Base-by-base conservation (phyloP, 1,284 basidiomycete genomes). In the Psilocybe mexicana region DNA sequence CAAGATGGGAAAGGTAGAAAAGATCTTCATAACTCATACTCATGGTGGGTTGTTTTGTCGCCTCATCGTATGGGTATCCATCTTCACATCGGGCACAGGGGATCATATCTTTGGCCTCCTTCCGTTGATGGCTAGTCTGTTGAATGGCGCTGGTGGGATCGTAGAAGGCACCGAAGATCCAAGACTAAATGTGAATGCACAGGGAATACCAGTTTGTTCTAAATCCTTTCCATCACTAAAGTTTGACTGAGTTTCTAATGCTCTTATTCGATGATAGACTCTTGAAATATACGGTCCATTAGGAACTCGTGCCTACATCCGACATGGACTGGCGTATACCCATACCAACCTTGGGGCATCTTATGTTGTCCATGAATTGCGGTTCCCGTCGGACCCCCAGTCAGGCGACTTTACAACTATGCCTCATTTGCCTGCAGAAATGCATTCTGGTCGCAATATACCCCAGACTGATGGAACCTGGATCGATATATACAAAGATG, bases 1-100 rank as follows among this genome's bases (percentile, higher is more conserved):
- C n/a, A 88, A 90, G 67, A 88, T 90, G 80, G 87, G 88, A 24
- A 89, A 78, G 69, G 90, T 96, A 52, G 81, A 85, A 58, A 93
- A 94, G 69, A 86, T 97, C 35, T 96, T 96, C 72, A 86, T 97
- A 60, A 96, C 94, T 0, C 94, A 97, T 74, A 90, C 92, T 25
- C 95, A 97, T 74, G 91, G 93, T 92, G 62, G 48, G 78, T 67
- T 25, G 3, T 14, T 11, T 43, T 11, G 46, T 44, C 24, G 30
- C 25, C 23, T 49, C 30, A 38, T 14, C 11, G 18, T 18, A 18
- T 18, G 18, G 6, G 30, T 43, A 14, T 7, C 47, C 35, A n/a
- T 57, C 36, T 28, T 11, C 12, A 25, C 26, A 23, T 4, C 36
- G 14, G 24, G 12, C 44, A 14, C 63, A 93, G 93, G 91, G 3